These are phyloP conservation scores for Aureobasidium sp. DNA, from an alignment of 2,329 filamentous ascomycete genomes.

Conservation along the genomic window DNA sequence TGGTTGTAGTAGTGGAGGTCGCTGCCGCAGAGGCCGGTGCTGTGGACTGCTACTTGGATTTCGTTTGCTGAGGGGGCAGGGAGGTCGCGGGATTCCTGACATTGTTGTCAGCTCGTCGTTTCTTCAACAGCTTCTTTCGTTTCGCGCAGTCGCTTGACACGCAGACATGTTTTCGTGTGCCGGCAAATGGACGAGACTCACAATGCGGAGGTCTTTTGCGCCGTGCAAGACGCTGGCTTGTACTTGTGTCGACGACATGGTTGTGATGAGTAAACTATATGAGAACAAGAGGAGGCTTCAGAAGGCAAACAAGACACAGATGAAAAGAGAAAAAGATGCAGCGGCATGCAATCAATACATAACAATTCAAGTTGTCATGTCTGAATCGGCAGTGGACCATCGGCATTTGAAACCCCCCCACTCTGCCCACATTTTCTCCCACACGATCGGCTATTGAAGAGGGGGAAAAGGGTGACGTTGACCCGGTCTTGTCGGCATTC, in stretches of 20 bases:
- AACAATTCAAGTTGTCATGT: not conserved
- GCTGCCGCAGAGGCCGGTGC: slow-evolving; percentile 63
- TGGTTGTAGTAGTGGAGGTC: slow-evolving; percentile 82
- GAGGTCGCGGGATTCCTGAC: slow-evolving; percentile 48
- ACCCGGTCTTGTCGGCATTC: not conserved
- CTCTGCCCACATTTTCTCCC: not conserved
- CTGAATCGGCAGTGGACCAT: not conserved
- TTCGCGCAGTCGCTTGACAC: no score
- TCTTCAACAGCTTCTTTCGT: no score
- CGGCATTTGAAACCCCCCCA: slow-evolving; percentile 10
- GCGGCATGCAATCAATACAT: not conserved
- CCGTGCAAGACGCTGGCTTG: slow-evolving; percentile 53
- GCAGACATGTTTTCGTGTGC: no score
- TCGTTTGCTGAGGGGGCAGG: slow-evolving; percentile 44
- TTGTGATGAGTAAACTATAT: not conserved
- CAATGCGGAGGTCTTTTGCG: slow-evolving; percentile 53
- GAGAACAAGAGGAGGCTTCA: not conserved
- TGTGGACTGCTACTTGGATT: slow-evolving; percentile 57
- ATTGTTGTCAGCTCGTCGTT: not conserved
- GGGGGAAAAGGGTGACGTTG: not conserved
- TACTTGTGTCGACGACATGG: slow-evolving; percentile 28
- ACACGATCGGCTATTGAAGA: slow-evolving; percentile 7
- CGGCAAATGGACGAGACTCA: slow-evolving; percentile 28
- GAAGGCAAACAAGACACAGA: not conserved
- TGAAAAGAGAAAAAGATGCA: not conserved